Conservation (phyloP, 805 yeast species). For the Phaffomyces opuntiae region DNA sequence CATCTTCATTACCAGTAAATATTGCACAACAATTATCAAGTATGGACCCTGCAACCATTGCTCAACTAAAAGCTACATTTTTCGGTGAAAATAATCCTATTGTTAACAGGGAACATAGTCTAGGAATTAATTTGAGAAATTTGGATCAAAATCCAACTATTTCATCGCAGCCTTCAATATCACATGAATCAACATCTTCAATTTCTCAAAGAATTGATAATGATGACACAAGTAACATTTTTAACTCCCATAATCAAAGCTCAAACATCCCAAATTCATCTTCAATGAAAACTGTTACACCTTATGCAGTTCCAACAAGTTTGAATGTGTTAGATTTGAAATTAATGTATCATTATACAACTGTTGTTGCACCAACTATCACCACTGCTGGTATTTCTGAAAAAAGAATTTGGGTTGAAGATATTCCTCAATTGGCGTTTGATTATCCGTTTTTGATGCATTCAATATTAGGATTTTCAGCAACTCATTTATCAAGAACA, state of each 20-base stretch:
- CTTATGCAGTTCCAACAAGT: conserved; percentile 40
- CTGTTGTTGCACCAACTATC: conserved; percentile 78
- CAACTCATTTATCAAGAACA: conserved; percentile 79
- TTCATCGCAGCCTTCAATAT: conserved; percentile 24
- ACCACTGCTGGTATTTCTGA: conserved; percentile 89
- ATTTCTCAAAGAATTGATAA: conserved; percentile 11
- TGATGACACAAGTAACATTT: background rate
- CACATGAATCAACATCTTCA: conserved; percentile 22
- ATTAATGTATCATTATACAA: conserved; percentile 81
- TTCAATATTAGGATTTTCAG: conserved; percentile 82
- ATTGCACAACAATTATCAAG: conserved; percentile 6
- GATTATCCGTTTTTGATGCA: conserved; percentile 89
- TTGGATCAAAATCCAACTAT: conserved; percentile 24
- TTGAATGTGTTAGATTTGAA: conserved; percentile 51
- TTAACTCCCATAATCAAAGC: background rate
- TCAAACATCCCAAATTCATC: background rate
- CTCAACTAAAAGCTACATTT: conserved; percentile 9
- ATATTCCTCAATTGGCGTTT: conserved; percentile 84
- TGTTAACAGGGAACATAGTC: conserved; percentile 5
- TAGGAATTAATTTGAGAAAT: conserved; percentile 19
- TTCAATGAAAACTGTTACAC: background rate
- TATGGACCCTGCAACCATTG: conserved; percentile 13
- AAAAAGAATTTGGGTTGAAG: conserved; percentile 77
- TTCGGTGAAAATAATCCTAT: conserved; percentile 10
- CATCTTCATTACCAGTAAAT: conserved; percentile 4